phyloP scores from a whole-genome alignment of 2,329 filamentous ascomycete species.

The Ceratocystis cacaofunesta region DNA sequence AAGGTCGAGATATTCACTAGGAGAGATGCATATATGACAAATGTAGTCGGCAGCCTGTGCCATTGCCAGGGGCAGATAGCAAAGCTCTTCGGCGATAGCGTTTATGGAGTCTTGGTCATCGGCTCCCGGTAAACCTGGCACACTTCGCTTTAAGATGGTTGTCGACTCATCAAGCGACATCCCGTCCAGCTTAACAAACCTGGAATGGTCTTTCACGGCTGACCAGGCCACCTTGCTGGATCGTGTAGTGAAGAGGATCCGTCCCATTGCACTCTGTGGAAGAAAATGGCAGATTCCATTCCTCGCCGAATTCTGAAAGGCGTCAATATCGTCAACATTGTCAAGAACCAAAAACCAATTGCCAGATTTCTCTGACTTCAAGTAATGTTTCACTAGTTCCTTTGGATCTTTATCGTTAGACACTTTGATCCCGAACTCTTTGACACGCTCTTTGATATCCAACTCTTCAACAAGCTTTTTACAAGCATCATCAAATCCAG shows the following conservation, averaged over 20 bases:
- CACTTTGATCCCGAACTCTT: neutral
- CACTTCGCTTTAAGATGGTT: neutral
- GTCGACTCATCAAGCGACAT: neutral
- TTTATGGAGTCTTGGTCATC: no score
- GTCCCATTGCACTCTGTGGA: slow-evolving; percentile 19
- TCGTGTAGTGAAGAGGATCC: slow-evolving; percentile 11
- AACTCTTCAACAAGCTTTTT: neutral
- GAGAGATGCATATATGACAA: neutral
- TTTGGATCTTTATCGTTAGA: neutral
- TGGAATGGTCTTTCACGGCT: neutral
- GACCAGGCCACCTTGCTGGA: neutral
- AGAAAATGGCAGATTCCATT: slow-evolving; percentile 20
- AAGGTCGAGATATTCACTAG: neutral
- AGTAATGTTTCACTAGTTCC: slow-evolving; percentile 13
- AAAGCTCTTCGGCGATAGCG: neutral
- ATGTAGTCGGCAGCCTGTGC: slow-evolving; percentile 15
- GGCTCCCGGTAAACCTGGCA: no score
- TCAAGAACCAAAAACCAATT: slow-evolving; percentile 21
- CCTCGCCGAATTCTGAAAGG: neutral
- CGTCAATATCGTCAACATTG: slow-evolving; percentile 19
- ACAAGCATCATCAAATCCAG: neutral
- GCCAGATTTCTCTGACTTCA: slow-evolving; percentile 18
- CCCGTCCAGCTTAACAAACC: neutral
- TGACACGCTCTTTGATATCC: neutral
- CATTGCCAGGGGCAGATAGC: slow-evolving; percentile 15